phyloP scores from a whole-genome alignment of 192 early-diverging fungal genomes.

The Diversispora eburnea region DNA sequence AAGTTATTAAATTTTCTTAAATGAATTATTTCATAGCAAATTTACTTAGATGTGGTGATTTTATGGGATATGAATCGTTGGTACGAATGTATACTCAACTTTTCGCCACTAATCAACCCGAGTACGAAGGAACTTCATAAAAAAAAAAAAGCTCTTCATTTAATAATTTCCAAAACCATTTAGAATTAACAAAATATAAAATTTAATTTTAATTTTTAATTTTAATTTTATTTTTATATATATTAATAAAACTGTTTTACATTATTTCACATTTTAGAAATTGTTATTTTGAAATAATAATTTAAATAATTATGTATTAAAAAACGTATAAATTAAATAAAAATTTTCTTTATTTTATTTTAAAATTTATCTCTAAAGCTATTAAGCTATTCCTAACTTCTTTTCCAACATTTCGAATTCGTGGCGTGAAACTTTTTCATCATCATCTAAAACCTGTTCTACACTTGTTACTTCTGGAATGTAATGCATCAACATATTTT shows the following conservation, averaged over 20 bases:
- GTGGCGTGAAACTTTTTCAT: conserved; percentile 68
- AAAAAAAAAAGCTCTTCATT: neutral
- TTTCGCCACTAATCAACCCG: conserved; percentile 51
- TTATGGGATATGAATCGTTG: conserved; percentile 79
- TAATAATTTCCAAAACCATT: neutral
- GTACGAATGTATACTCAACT: conserved; percentile 81
- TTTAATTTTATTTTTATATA: too few species aligned
- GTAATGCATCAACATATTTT: conserved; percentile 99
- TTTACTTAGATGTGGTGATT: conserved; percentile 83
- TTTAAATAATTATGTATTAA: neutral
- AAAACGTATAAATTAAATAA: too few species aligned
- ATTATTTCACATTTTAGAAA: neutral
- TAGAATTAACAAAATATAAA: neutral
- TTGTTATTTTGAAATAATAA: neutral
- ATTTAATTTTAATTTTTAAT: neutral
- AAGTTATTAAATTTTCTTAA: neutral
- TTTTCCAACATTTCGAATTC: conserved; percentile 92
- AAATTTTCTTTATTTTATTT: neutral
- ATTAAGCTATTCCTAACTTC: neutral
- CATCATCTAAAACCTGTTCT: conserved; percentile 85
- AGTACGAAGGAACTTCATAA: conserved; percentile 6
- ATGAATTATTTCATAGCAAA: conserved; percentile 53
- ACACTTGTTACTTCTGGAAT: conserved; percentile 88
- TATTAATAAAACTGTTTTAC: neutral
- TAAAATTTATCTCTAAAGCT: neutral